A percentile compares a stretch with the other conserved stretches of the same genome.
Evolutionary conservation across 352 stramenopile genomes (phyloP).

Genomic region (Saprolegnia diclina): DNA sequence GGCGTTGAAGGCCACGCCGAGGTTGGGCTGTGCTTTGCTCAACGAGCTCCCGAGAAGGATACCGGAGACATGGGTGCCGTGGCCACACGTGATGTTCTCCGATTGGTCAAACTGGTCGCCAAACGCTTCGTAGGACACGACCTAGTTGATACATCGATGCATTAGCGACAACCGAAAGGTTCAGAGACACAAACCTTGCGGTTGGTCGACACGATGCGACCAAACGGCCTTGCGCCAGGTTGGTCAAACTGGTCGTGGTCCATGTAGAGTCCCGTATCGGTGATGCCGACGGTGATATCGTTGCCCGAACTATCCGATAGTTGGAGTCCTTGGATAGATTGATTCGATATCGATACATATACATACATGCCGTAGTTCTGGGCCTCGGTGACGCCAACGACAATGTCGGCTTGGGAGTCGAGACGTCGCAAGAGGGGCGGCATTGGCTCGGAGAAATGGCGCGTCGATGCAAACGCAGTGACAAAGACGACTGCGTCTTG

Average conservation of each 20-base stretch:
- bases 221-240: slow-evolving; percentile 13
- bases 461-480: slow-evolving; percentile 34
- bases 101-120: slow-evolving; percentile 59
- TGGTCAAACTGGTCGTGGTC: slow-evolving; percentile 83
- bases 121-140: slow-evolving; percentile 76
- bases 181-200: slow-evolving; percentile 15
- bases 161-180: not conserved
- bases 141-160: slow-evolving; percentile 33
- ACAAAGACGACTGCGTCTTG: slow-evolving; percentile 40
- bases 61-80: slow-evolving; percentile 85
- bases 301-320: slow-evolving; percentile 34
- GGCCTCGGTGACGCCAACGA: slow-evolving; percentile 60
- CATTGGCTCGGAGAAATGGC: slow-evolving; percentile 25
- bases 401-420: slow-evolving; percentile 49
- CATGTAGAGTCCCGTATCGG: slow-evolving; percentile 72
- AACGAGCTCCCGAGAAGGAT: slow-evolving; percentile 72
- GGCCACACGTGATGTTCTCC: slow-evolving; percentile 63
- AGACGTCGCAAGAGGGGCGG: slow-evolving; percentile 38
- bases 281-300: slow-evolving; percentile 71
- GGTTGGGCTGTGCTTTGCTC: slow-evolving; percentile 42
- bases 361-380: slow-evolving; percentile 49
- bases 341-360: not conserved
- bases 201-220: not conserved
- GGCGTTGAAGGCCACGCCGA: slow-evolving; percentile 67
- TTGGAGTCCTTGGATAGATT: not conserved